These are phyloP conservation scores for Onygenales sp. DNA, from an alignment of 2,329 filamentous ascomycete genomes.

Conservation along the genomic window DNA sequence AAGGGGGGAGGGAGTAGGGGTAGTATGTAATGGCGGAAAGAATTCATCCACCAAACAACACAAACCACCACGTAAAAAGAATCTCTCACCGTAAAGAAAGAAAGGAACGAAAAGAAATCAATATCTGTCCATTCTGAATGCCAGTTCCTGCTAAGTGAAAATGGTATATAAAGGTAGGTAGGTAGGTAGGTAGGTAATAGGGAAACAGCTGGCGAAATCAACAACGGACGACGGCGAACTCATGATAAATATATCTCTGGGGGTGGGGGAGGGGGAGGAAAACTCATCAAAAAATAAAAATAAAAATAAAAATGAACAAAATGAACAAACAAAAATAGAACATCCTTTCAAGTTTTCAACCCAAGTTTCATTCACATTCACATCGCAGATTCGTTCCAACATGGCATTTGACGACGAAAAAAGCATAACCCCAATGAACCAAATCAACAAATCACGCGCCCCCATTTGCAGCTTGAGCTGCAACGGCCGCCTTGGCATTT, in stretches of 20 bases:
- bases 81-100: neutral
- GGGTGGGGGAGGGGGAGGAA: too few relatives aligned
- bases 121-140: neutral
- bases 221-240: too few relatives aligned
- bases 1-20: conserved; percentile 22
- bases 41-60: too few relatives aligned
- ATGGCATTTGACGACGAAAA: too few relatives aligned
- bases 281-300: neutral
- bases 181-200: too few relatives aligned
- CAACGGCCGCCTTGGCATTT: conserved; percentile 25
- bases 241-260: too few relatives aligned
- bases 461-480: conserved; percentile 16
- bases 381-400: too few relatives aligned
- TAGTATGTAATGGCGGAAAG: neutral
- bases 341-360: too few relatives aligned
- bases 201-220: too few relatives aligned
- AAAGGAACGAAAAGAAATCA: neutral
- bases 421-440: too few relatives aligned
- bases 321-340: neutral
- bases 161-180: neutral
- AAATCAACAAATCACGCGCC: conserved; percentile 1
- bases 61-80: neutral
- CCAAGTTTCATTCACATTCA: too few relatives aligned
- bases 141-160: neutral
- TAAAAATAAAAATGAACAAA: too few relatives aligned